Evolutionary conservation across 78 protist species (phyloP), one percentile per base, ranked within the genome.

Genomic region (Capsaspora owczarzaki): DNA sequence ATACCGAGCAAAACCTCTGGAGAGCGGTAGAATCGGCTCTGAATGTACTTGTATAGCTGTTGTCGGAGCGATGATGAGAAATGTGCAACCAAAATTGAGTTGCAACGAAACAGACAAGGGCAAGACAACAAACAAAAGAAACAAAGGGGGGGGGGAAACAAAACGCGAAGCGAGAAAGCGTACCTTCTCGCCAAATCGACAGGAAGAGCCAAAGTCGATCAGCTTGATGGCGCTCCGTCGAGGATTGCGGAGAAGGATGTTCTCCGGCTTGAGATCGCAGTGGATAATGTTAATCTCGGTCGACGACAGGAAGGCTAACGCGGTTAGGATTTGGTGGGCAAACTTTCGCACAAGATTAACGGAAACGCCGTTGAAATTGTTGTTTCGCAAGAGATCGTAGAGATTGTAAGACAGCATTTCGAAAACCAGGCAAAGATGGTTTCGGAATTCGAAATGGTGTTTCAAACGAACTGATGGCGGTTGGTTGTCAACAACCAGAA

Each of bases 221-320:
- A 93, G 74, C 83, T 93, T 86, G 76, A 89, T 83, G 38, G 82
- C 82, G 2, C 83, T 66, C 33, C 90, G 89, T 22, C 53, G 60
- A 20, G 95, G 89, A 53, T 78, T 49, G 53, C 85, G 49, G 82
- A 96, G 82, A 69, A 96, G 84, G 37, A 91, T 87, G 83, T 93
- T 89, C 49, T 93, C 97, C 25, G 87, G 90, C 77, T 96, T 96
- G 47, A 96, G 85, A 82, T 96, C 99, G 81, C 98, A 95, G 88
- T 96, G 99, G 42, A 96, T 90, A 37, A 95, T 80, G 43, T 76
- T 72, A 19, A 89, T 85, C 27, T 83, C 85, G 33, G 85, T 70
- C 27, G 74, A 80, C 19, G 89, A 43, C 56, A 94, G 82, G 37
- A 89, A 88, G 43, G 60, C 81, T 33, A 96, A 86, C 10, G 89